A percentile compares a stretch with the other conserved stretches of the same genome.
Evolutionary conservation across 2,329 filamentous ascomycete species (phyloP).

Genomic region (Trichoderma breve): DNA sequence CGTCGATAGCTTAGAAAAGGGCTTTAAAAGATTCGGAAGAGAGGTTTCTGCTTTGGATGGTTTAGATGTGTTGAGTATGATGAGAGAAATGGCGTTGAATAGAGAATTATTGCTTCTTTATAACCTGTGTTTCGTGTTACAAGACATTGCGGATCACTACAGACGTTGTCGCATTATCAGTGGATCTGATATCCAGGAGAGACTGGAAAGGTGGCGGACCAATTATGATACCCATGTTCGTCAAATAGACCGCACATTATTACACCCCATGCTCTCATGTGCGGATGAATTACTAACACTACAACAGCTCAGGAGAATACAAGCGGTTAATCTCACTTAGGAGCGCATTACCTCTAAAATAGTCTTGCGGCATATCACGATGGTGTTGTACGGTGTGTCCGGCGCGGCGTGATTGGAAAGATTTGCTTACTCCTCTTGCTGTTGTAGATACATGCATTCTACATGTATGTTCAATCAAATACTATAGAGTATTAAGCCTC

Average conservation of each 20-base stretch:
- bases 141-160: neutral
- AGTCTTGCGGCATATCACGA: neutral
- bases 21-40: neutral
- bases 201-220: neutral
- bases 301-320: neutral
- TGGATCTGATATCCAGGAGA: neutral
- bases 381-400: neutral
- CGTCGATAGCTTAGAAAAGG: neutral
- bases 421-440: neutral
- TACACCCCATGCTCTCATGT: neutral
- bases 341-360: neutral
- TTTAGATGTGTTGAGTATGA: neutral
- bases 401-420: neutral
- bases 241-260: neutral
- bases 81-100: neutral
- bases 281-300: neutral
- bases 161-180: neutral
- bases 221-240: neutral
- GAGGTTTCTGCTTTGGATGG: neutral
- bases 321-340: neutral
- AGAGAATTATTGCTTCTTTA: neutral
- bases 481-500: neutral
- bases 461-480: neutral
- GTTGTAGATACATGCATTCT: neutral
- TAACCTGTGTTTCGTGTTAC: neutral